Conservation (phyloP, 31 red algal species). For the Odonthalia washingtoniensis region DNA sequence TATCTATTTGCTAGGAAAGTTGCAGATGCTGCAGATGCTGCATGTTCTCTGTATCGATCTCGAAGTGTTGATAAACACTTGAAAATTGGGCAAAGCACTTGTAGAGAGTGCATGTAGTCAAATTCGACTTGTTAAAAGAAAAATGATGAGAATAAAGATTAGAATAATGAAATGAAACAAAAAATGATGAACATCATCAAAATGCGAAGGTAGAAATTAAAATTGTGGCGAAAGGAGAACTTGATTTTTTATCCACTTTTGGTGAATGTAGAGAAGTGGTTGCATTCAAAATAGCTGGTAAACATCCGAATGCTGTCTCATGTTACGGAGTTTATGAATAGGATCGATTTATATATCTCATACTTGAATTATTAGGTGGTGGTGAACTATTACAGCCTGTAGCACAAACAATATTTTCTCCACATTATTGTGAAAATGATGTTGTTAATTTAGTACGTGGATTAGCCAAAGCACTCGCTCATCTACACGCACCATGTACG, state of each 20-base stretch:
- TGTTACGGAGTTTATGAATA: slow-evolving; percentile 80
- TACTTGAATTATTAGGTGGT: slow-evolving; percentile 77
- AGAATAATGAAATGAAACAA: too few relatives aligned
- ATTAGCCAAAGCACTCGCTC: slow-evolving; percentile 59
- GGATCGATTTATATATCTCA: slow-evolving; percentile 80
- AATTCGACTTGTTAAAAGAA: slow-evolving; percentile 59
- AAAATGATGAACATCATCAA: too few relatives aligned
- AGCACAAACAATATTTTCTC: slow-evolving; percentile 53
- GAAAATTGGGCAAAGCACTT: slow-evolving; percentile 37
- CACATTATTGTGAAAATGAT: slow-evolving; percentile 82
- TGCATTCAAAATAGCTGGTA: slow-evolving; percentile 38
- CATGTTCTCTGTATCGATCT: slow-evolving; percentile 56
- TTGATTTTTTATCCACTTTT: slow-evolving; percentile 55
- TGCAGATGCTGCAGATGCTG: slow-evolving; percentile 66
- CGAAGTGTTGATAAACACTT: slow-evolving; percentile 52
- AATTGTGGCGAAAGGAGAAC: slow-evolving; percentile 69
- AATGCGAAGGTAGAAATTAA: slow-evolving; percentile 59
- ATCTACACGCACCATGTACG: slow-evolving; percentile 67
- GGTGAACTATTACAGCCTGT: slow-evolving; percentile 73
- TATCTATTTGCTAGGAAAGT: slow-evolving; percentile 35
- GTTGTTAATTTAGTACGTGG: slow-evolving; percentile 61
- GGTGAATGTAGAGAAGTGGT: slow-evolving; percentile 74
- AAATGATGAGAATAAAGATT: too few relatives aligned
- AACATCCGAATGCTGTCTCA: slow-evolving; percentile 72
- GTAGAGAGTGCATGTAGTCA: slow-evolving; percentile 66